phyloP scores from a whole-genome alignment of 768 basidiomycete species.

The Hortiboletus flavorubellus region DNA sequence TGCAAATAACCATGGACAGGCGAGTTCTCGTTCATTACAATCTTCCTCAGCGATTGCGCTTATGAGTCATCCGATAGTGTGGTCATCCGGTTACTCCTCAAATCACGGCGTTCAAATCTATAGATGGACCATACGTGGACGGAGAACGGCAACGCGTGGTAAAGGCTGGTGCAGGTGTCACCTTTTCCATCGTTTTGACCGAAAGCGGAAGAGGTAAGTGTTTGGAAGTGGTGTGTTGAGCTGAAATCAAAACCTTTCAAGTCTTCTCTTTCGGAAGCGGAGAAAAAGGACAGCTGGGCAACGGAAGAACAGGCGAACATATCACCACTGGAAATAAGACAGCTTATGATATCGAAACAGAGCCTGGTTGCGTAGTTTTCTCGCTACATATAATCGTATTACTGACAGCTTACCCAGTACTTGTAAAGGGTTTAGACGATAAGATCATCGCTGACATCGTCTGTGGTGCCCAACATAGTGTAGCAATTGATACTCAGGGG shows the following conservation, averaged over 20 bases:
- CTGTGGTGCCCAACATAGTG: slow-evolving; percentile 83
- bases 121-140: slow-evolving; percentile 54
- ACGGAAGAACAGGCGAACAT: slow-evolving; percentile 90
- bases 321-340: slow-evolving; percentile 84
- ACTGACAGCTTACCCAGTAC: slow-evolving; percentile 43
- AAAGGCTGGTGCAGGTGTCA: slow-evolving; percentile 77
- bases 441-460: slow-evolving; percentile 80
- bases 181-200: slow-evolving; percentile 81
- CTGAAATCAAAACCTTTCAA: slow-evolving; percentile 26
- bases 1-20: slow-evolving; percentile 78
- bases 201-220: slow-evolving; percentile 71
- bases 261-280: slow-evolving; percentile 90
- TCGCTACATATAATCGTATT: not conserved
- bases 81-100: slow-evolving; percentile 67
- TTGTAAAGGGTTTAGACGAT: slow-evolving; percentile 70
- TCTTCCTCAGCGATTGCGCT: not conserved
- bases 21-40: slow-evolving; percentile 31
- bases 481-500: slow-evolving; percentile 81
- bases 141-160: slow-evolving; percentile 64
- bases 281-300: slow-evolving; percentile 91
- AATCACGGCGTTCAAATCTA: slow-evolving; percentile 59
- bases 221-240: not conserved
- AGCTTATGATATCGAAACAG: slow-evolving; percentile 71
- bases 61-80: slow-evolving; percentile 44
- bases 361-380: slow-evolving; percentile 51